phyloP scores from a whole-genome alignment of 306 rosid genomes.

The Medicago ruthenica region DNA sequence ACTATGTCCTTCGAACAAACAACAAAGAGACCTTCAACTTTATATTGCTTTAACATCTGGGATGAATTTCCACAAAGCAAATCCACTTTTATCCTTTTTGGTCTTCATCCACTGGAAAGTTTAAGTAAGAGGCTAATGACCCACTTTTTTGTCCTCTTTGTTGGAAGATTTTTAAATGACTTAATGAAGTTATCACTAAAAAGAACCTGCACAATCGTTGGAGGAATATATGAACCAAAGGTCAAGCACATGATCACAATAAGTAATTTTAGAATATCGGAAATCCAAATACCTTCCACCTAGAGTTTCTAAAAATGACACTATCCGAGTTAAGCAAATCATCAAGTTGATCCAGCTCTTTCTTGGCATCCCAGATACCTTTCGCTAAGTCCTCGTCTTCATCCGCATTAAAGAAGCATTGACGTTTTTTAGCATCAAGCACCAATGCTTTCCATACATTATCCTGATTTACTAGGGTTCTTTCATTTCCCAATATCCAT shows the following conservation, averaged over 20 bases:
- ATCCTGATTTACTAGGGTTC: conserved; percentile 46
- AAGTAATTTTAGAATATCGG: not conserved
- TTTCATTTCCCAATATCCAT: conserved; percentile 81
- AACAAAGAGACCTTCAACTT: conserved; percentile 61
- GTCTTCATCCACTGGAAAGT: conserved; percentile 80
- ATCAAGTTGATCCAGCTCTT: conserved; percentile 64
- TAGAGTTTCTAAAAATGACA: conserved; percentile 59
- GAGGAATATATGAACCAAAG: not conserved
- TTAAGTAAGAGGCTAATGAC: conserved; percentile 59
- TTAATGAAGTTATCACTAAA: conserved; percentile 73
- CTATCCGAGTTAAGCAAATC: conserved; percentile 69
- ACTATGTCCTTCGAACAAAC: conserved; percentile 64
- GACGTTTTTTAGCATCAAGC: conserved; percentile 63
- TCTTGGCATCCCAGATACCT: conserved; percentile 57
- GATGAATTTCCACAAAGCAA: conserved; percentile 54
- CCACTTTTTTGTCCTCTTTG: conserved; percentile 45
- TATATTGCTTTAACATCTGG: conserved; percentile 56
- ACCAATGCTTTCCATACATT: conserved; percentile 66
- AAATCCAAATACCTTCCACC: conserved; percentile 69
- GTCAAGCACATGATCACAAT: not conserved
- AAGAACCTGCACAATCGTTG: conserved; percentile 50
- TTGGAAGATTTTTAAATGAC: conserved; percentile 63
- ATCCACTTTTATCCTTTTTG: conserved; percentile 49
- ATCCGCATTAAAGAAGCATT: conserved; percentile 68
- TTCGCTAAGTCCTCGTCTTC: conserved; percentile 65